Percentiles rank a stretch among this genome's conserved stretches.
Evolutionary conservation across 164 flowering plant species (phyloP).

Genomic region (Taxillus chinensis): DNA sequence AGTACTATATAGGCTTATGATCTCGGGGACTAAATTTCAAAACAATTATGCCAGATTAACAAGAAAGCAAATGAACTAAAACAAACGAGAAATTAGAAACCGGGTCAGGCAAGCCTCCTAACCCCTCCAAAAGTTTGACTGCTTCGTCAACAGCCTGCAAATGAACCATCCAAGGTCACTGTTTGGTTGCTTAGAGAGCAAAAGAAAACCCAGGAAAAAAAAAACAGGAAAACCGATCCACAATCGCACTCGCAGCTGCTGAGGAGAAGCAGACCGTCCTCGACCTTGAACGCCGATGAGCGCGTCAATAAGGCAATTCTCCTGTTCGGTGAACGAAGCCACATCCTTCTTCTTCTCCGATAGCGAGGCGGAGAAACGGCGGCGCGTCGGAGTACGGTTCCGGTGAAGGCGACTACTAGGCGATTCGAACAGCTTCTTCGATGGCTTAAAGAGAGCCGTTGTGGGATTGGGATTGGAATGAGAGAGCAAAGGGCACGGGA

Average conservation of each 20-base stretch:
- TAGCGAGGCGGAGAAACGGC: slow-evolving; percentile 19
- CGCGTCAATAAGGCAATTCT: slow-evolving; percentile 50
- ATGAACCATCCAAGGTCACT: background rate
- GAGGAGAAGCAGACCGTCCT: slow-evolving; percentile 75
- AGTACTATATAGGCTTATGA: too few species aligned
- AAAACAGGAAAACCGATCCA: background rate
- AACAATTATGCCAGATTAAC: background rate
- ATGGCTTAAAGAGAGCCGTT: background rate
- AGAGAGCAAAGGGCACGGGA: slow-evolving; percentile 1
- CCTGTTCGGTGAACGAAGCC: slow-evolving; percentile 42
- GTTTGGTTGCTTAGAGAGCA: too few species aligned
- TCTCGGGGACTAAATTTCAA: background rate
- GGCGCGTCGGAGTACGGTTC: background rate
- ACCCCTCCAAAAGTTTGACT: slow-evolving; percentile 54
- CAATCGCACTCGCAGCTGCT: slow-evolving; percentile 51
- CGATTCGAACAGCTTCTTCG: background rate
- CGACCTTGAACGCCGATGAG: slow-evolving; percentile 90
- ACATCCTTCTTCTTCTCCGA: slow-evolving; percentile 9
- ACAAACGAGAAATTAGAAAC: slow-evolving; percentile 17
- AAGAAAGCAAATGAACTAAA: background rate
- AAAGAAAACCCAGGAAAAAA: background rate
- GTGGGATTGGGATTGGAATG: background rate
- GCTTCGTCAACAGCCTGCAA: slow-evolving; percentile 73
- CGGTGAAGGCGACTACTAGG: background rate
- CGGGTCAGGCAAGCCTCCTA: slow-evolving; percentile 64